These are phyloP conservation scores for Prunus mume DNA, from an alignment of 306 rosid genomes.

Conservation along the genomic window DNA sequence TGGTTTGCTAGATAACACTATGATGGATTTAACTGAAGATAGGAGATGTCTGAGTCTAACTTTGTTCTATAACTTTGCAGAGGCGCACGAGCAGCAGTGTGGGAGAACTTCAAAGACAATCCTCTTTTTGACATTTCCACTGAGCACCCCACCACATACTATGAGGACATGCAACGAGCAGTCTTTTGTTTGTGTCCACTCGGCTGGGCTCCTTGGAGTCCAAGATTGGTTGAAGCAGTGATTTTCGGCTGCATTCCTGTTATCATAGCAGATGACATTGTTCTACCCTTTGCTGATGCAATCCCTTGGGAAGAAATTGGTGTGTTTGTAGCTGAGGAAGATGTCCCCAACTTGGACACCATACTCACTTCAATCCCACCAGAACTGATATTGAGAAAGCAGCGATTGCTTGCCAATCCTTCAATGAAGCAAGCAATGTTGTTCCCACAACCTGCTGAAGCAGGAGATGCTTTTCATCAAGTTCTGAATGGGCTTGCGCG, in stretches of 20 bases:
- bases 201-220: slow-evolving; percentile 99
- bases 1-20: neutral
- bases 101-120: slow-evolving; percentile 98
- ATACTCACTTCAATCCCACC: slow-evolving; percentile 88
- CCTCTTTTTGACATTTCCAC: slow-evolving; percentile 97
- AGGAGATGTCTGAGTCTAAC: slow-evolving; percentile 4
- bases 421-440: slow-evolving; percentile 98
- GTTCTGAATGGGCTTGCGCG: slow-evolving; percentile 94
- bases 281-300: slow-evolving; percentile 96
- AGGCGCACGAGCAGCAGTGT: slow-evolving; percentile 56
- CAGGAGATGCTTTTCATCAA: slow-evolving; percentile 95
- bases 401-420: slow-evolving; percentile 93
- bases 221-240: slow-evolving; percentile 94
- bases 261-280: slow-evolving; percentile 93
- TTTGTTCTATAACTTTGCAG: neutral
- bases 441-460: slow-evolving; percentile 90
- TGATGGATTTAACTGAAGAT: neutral
- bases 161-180: slow-evolving; percentile 97
- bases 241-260: slow-evolving; percentile 97
- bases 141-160: slow-evolving; percentile 89
- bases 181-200: slow-evolving; percentile 95
- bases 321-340: slow-evolving; percentile 77
- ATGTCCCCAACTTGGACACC: slow-evolving; percentile 81
- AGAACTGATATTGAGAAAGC: slow-evolving; percentile 78
- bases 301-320: slow-evolving; percentile 99